A percentile compares a stretch with the other conserved stretches of the same genome.
Evolutionary conservation across 1,284 basidiomycete genomes (phyloP).

Genomic region (Sparassis latifolia): DNA sequence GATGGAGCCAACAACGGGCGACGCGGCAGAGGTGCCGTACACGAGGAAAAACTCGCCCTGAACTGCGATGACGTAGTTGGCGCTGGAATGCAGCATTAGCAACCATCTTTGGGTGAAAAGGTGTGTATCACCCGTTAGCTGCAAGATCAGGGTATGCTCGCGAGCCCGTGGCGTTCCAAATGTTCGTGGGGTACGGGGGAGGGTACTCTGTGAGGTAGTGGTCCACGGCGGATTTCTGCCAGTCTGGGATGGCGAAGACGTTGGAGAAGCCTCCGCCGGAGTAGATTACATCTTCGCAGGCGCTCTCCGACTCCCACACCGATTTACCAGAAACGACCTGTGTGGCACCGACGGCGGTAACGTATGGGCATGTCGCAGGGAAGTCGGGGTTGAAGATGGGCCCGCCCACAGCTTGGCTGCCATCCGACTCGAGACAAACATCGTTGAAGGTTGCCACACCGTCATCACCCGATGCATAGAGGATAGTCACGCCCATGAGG

Average conservation of each 20-base stretch:
- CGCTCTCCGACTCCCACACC: constrained; percentile 10
- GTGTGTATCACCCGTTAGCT: constrained; percentile 21
- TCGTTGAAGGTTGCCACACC: constrained; percentile 14
- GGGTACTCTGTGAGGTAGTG: constrained; percentile 12
- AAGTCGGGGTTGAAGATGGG: constrained; percentile 15
- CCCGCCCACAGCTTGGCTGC: constrained; percentile 20
- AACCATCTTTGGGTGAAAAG: background rate
- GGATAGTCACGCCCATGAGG: constrained; percentile 17
- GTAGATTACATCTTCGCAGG: constrained; percentile 1
- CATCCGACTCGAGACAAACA: constrained; percentile 19
- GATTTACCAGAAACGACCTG: constrained; percentile 14
- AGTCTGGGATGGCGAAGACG: constrained; percentile 24
- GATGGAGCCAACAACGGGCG: constrained; percentile 34
- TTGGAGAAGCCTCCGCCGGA: constrained; percentile 23
- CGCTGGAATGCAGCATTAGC: background rate
- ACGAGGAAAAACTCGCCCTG: constrained; percentile 33
- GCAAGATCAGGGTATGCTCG: constrained; percentile 32
- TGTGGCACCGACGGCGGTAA: constrained; percentile 18
- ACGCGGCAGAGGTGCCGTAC: constrained; percentile 35
- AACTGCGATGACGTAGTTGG: constrained; percentile 17
- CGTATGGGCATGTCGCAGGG: constrained; percentile 18
- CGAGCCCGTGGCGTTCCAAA: constrained; percentile 17
- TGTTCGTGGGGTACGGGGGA: constrained; percentile 4
- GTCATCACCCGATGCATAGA: constrained; percentile 17
- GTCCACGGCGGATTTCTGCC: constrained; percentile 20